Evolutionary conservation across 2,329 filamentous ascomycete genomes (phyloP).

Genomic region (Fusarium hainanense): DNA sequence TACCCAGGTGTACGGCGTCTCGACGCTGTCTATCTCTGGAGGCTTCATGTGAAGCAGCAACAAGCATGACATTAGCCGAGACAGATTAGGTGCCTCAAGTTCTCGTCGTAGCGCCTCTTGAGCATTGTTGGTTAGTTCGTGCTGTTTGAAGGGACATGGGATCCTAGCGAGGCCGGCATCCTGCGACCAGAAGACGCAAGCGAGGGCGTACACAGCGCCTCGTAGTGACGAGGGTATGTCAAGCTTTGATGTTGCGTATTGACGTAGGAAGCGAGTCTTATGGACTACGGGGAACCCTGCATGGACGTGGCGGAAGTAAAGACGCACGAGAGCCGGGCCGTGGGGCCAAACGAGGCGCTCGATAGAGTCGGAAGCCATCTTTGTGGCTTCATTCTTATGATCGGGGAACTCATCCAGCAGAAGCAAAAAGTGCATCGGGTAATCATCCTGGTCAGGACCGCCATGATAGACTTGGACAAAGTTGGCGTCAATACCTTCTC

Average conservation of each 20-base stretch:
- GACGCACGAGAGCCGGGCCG: slow-evolving; percentile 54
- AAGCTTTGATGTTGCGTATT: slow-evolving; percentile 52
- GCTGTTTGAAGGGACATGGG: slow-evolving; percentile 53
- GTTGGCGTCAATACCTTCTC: slow-evolving; percentile 58
- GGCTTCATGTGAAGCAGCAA: slow-evolving; percentile 59
- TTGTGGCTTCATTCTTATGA: slow-evolving; percentile 53
- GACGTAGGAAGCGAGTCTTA: slow-evolving; percentile 56
- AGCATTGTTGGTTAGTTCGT: slow-evolving; percentile 55
- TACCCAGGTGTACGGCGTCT: slow-evolving; percentile 59
- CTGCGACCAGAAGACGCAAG: slow-evolving; percentile 55
- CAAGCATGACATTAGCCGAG: slow-evolving; percentile 59
- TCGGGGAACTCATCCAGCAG: slow-evolving; percentile 59
- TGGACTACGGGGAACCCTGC: slow-evolving; percentile 57
- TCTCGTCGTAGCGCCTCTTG: slow-evolving; percentile 58
- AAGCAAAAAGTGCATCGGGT: slow-evolving; percentile 59
- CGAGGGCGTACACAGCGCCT: slow-evolving; percentile 58
- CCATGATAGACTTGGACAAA: slow-evolving; percentile 57
- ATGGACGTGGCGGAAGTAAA: slow-evolving; percentile 60
- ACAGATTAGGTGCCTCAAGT: slow-evolving; percentile 59
- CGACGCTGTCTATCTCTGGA: slow-evolving; percentile 58
- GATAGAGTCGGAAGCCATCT: slow-evolving; percentile 55
- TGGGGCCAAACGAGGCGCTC: slow-evolving; percentile 56
- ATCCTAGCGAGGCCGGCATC: slow-evolving; percentile 46
- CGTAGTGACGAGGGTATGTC: slow-evolving; percentile 58
- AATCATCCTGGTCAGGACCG: slow-evolving; percentile 48